Evolutionary conservation across 306 rosid genomes (phyloP).

Genomic region (Quercus agrifolia): DNA sequence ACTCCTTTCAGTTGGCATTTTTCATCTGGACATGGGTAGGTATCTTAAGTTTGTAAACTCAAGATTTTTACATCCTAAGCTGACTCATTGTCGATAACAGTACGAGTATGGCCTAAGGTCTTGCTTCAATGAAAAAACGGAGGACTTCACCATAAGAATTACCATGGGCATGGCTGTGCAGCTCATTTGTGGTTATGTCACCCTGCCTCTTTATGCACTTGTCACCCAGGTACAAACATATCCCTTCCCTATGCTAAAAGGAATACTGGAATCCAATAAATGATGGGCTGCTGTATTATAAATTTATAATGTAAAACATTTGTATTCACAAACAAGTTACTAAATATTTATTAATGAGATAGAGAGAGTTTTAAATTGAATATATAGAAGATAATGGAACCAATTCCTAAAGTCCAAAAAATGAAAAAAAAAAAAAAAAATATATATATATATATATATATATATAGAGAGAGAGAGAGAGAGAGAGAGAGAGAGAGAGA

Average conservation of each 20-base stretch:
- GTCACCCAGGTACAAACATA: conserved; percentile 53
- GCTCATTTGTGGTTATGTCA: conserved; percentile 63
- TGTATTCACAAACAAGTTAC: too few relatives aligned
- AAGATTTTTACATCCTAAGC: neutral
- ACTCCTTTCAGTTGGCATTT: conserved; percentile 76
- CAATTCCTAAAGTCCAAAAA: too few relatives aligned
- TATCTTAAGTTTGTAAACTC: conserved; percentile 4
- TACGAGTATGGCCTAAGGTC: conserved; percentile 62
- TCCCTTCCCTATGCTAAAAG: neutral
- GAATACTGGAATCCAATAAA: too few relatives aligned
- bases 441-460: too few relatives aligned
- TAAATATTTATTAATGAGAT: too few relatives aligned
- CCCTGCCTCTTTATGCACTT: conserved; percentile 67
- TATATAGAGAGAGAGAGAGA: too few relatives aligned
- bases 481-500: too few relatives aligned
- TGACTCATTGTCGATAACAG: conserved; percentile 41
- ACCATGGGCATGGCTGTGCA: conserved; percentile 60
- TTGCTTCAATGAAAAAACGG: conserved; percentile 49
- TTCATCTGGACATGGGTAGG: conserved; percentile 77
- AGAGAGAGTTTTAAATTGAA: too few relatives aligned
- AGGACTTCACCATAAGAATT: conserved; percentile 43
- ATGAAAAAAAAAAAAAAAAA: too few relatives aligned
- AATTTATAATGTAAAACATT: too few relatives aligned
- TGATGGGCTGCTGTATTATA: too few relatives aligned
- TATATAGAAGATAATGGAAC: too few relatives aligned